Base-by-base conservation (phyloP, 1,284 basidiomycete species). In the Sanghuangporus weigelae region DNA sequence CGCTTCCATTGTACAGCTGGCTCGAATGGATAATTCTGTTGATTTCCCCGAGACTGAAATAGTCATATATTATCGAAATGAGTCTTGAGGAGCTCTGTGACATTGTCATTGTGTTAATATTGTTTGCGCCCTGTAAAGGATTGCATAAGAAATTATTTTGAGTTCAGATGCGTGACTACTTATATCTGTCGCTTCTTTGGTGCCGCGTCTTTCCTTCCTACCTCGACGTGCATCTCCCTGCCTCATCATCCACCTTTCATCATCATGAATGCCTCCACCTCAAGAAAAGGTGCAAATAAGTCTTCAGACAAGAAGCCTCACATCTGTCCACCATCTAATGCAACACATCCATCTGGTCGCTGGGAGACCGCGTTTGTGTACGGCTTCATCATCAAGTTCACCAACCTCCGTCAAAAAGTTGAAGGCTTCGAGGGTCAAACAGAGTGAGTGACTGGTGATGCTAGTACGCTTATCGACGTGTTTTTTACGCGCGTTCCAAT, bases 321-420 rank as follows among this genome's bases (percentile, higher is more conserved):
- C 70, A 68, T 89, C 67, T 91, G 89, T 72, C 90, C 89, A 14
- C 86, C 87, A 19, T 89, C 87, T 31, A 79, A 79, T 70, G 89
- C 87, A 44, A 81, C 72, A 55, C 89, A 90, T 77, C 91, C 90
- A 44, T 79, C 79, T 63, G 86, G 88, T 76, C 86, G 88, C 73
- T 93, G 90, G 90, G 90, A 93, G 77, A 84, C 87, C n/a, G 75
- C 90, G 68, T 93, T 91, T 74, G 83, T 93, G 48, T 93, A 91
- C 74, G 82, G 85, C 35, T 93, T 93, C 78, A 86, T 93, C 69
- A 84, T 82, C 77, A 90, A 84, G 74, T 93, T 90, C 77, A 90
- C 89, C 23, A 79, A 82, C 74, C 77, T 92, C 67, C 83, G 83
- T 69, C 77, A 79, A 63, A 91, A 90, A 75, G 78, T 89, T 36